Conservation (phyloP, 306 rosid species). For the Glycine soja region DNA sequence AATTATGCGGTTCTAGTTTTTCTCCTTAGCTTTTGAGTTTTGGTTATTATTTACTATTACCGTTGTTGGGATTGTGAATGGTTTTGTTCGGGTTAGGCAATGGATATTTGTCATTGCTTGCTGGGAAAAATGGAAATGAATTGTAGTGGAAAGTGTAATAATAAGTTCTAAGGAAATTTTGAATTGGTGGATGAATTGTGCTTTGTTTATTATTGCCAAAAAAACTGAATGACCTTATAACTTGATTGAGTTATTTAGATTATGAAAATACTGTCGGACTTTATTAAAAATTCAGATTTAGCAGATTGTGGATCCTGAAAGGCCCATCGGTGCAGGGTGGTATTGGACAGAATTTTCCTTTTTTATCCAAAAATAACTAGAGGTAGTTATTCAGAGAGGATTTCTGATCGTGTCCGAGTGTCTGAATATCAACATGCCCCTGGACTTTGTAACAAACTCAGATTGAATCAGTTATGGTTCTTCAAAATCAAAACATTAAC, state of each 20-base stretch:
- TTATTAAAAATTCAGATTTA: not conserved
- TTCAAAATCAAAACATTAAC: not conserved
- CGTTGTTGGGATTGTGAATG: constrained; percentile 13
- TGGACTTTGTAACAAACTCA: constrained; percentile 16
- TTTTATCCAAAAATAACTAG: constrained; percentile 16
- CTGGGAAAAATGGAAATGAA: constrained; percentile 21
- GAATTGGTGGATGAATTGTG: not conserved
- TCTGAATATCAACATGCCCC: not conserved
- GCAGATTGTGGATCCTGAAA: constrained; percentile 11
- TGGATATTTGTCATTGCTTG: constrained; percentile 18
- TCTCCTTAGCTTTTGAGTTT: too few species aligned
- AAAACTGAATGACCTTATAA: not conserved
- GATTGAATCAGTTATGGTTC: constrained; percentile 9
- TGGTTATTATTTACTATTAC: too few species aligned
- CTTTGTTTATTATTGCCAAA: not conserved
- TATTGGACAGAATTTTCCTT: not conserved
- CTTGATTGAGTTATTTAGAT: constrained; percentile 27
- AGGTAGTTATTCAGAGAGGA: constrained; percentile 12
- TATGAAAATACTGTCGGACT: not conserved
- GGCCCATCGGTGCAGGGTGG: not conserved
- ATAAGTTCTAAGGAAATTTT: not conserved
- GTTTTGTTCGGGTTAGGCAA: not conserved
- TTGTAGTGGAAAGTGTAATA: constrained; percentile 6
- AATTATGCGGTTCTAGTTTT: too few species aligned
- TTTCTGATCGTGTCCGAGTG: not conserved